Base-by-base conservation (phyloP, 495 filamentous ascomycete genomes). In the Physcia stellaris region DNA sequence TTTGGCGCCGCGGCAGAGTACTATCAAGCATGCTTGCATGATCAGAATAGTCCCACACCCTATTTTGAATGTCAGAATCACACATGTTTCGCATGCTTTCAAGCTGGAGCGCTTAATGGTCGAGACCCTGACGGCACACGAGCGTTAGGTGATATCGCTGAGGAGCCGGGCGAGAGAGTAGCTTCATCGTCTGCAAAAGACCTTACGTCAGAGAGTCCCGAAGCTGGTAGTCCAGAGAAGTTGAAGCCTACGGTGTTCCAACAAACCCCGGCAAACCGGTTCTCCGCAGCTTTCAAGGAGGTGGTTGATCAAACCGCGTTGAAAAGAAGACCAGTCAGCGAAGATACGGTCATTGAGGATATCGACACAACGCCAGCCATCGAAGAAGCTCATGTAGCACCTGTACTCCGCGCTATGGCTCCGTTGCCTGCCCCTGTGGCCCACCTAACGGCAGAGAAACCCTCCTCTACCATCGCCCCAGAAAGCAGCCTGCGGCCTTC, bases 11-110 rank as follows among this genome's bases (percentile, higher is more conserved):
- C 65, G 2, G 65, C 68, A 3, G 68, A 72, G 45, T 72, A 72
- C 36, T 72, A 63, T 23, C 63, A 70, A 40, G 68, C 66, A 4
- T 67, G 64, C 47, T 58, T 64, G 1, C 64, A 70, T 45, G 68
- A 72, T 27, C 42, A 66, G 21, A 63, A 67, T 35, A 68, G 61
- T 42, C 52, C 55, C 20, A 59, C 51, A 5, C 63, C 67, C 0
- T 70, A 63, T 40, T 72, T 72, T 38, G 61, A 67, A 30, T 71
- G 68, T 30, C 33, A 56, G 11, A 62, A 66, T 30, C 68, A 71
- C 45, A 44, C 55, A 17, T 72, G 67, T 41, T n/a, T n/a, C n/a
- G n/a, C n/a, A n/a, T n/a, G n/a, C n/a, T n/a, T n/a, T n/a, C n/a
- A n/a, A n/a, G n/a, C n/a, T n/a, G n/a, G n/a, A n/a, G n/a, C n/a